Evolutionary conservation across 2,329 filamentous ascomycete species (phyloP).

Genomic region (Aureobasidium sp.): DNA sequence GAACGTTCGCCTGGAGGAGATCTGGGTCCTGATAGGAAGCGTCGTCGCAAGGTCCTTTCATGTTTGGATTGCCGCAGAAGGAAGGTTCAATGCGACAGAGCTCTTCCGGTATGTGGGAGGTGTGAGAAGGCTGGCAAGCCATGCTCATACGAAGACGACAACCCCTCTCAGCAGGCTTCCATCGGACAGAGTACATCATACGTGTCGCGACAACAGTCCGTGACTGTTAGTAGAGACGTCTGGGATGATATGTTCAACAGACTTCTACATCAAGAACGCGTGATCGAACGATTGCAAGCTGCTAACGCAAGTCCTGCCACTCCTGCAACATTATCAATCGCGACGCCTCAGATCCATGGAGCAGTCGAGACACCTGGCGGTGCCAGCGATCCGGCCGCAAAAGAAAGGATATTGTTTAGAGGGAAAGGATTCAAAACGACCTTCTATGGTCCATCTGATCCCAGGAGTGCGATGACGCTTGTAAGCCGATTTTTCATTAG

Average conservation of each 20-base stretch:
- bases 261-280: constrained; percentile 8
- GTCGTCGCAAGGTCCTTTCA: constrained; percentile 38
- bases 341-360: background rate
- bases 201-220: background rate
- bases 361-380: background rate
- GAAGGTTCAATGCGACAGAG: constrained; percentile 41
- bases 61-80: constrained; percentile 38
- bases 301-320: background rate
- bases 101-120: constrained; percentile 35
- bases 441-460: constrained; percentile 35
- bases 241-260: constrained; percentile 10
- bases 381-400: background rate
- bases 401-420: constrained; percentile 34
- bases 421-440: constrained; percentile 38
- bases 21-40: constrained; percentile 28
- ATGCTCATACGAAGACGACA: constrained; percentile 21
- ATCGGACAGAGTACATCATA: background rate
- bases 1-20: constrained; percentile 5
- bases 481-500: constrained; percentile 18
- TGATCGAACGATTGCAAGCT: constrained; percentile 11
- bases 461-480: constrained; percentile 26
- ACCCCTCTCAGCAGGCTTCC: background rate
- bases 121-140: constrained; percentile 36
- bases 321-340: constrained; percentile 1
- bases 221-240: constrained; percentile 10